Evolutionary conservation across 2,329 filamentous ascomycete species (phyloP), one percentile per base, ranked within the genome.

Genomic region (Ophiostoma piceae): DNA sequence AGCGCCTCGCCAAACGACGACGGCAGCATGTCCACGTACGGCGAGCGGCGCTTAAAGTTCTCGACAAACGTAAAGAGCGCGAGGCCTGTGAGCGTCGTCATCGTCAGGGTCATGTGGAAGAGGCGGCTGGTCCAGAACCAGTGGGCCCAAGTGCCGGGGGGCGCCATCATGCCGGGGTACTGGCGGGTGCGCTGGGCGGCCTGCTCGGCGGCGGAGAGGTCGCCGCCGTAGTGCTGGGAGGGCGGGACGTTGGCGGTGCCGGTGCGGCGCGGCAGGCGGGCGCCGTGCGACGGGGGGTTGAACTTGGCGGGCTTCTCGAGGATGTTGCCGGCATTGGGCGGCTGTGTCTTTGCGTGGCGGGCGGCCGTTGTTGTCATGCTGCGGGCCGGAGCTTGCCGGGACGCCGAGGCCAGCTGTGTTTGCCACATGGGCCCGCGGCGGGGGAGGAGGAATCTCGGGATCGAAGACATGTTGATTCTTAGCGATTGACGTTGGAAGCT

Each of bases 141-240:
- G 79, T 94, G 86, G 80, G 91, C 85, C 79, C 92, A 92, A 0
- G 90, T 92, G 6, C 92, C 92, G 77, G 90, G 84, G 0, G 93
- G 89, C 66, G 94, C 91, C 84, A 96, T 93, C 85, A 96, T 89
- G 75, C 94, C 90, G 1, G 95, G 95, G 78, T 98, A 98, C 73
- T 90, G 83, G 78, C 87, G 90, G 73, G 80, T 85, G 74, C 83
- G 84, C 82, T 92, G 92, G 72, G 84, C 85, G 72, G 85, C 81
- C 67, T 83, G 80, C 79, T 96, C 90, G 68, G 88, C 84, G 26
- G 84, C 81, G 19, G 87, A 88, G 72, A 93, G 80, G 29, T 87
- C 80, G 22, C 92, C 91, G 51, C 92, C 93, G 77, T 96, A 96
- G 78, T 90, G 87, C 75, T 85, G 84, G 39, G 89, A 88, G 7